These are phyloP conservation scores for Pythium rhizo-oryzae DNA, from an alignment of 352 stramenopile genomes.

Conservation along the genomic window DNA sequence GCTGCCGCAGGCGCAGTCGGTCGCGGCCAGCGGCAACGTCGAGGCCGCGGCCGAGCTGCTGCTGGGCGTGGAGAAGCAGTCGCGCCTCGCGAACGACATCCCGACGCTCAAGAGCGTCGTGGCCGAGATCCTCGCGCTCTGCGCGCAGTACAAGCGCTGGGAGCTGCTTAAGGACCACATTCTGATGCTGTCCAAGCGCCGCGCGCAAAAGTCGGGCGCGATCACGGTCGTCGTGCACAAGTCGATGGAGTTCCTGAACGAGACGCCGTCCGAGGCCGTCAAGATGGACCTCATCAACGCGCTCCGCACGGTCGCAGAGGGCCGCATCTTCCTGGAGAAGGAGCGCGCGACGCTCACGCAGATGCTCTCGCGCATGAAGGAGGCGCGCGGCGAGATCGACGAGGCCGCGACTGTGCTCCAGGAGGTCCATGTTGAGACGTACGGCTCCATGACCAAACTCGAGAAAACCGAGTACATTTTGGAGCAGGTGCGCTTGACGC, in stretches of 20 bases:
- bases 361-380: constrained; percentile 92
- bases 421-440: constrained; percentile 98
- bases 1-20: constrained; percentile 64
- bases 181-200: constrained; percentile 85
- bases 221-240: constrained; percentile 86
- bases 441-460: constrained; percentile 97
- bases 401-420: constrained; percentile 95
- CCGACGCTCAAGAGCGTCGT: constrained; percentile 85
- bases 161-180: constrained; percentile 89
- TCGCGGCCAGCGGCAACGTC: constrained; percentile 76
- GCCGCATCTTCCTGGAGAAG: constrained; percentile 98
- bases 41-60: constrained; percentile 82
- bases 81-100: constrained; percentile 82
- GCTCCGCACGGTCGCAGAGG: constrained; percentile 94
- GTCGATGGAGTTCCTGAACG: constrained; percentile 79
- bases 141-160: constrained; percentile 87
- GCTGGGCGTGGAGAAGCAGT: constrained; percentile 85
- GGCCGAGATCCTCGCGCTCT: constrained; percentile 73
- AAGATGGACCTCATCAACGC: constrained; percentile 94
- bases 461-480: constrained; percentile 99
- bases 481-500: constrained; percentile 96
- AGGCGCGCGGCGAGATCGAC: constrained; percentile 92
- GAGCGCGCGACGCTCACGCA: constrained; percentile 94
- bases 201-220: constrained; percentile 87
- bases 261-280: constrained; percentile 81